Base-by-base conservation (phyloP, 306 rosid genomes). In the Fragaria nilgerrensis region DNA sequence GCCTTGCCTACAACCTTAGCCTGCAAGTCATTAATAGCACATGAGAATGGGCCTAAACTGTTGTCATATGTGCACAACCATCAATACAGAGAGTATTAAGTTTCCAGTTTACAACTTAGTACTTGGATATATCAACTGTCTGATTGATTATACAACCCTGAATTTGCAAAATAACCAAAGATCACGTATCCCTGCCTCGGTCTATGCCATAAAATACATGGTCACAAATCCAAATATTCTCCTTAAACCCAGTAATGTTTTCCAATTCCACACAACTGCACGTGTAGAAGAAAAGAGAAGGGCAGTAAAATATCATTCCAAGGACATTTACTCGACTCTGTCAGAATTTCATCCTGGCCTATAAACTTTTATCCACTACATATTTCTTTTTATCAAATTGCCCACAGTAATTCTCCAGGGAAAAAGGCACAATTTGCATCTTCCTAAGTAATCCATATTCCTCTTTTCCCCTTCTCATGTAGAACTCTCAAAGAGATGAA, bases 1-100 rank as follows among this genome's bases (percentile, higher is more conserved):
- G 91, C 81, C 87, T 90, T 88, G 77, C 97, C 97, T 66, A 78
- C 88, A 15, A 82, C 85, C 85, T 86, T 92, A 63, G 93, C 87
- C 99, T 95, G 84, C 85, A 69, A 67, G 70, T 71, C 69, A 50
- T 19, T 22, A 8, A 27, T 43, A 70, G 34, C 53, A 47, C 67
- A 56, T 75, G 23, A 71, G 41, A 53, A 17, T 80, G 58, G 19
- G 27, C 23, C 64, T 59, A 62, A 80, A 68, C 23, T 52, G 70
- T 77, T 69, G 45, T 53, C 68, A 63, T 69, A 74, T 50, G 61
- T 74, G 36, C 81, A 65, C 50, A 68, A 66, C 27, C 39, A 41
- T 65, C 73, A 73, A 55, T 9, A 37, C 29, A 34, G 50, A 9
- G 43, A 39, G 64, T 1, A 25, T 4, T 22, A 56, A 16, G 15